These are phyloP conservation scores for Dioscorea cayenensis DNA, from an alignment of 116 monocot species.

Conservation along the genomic window DNA sequence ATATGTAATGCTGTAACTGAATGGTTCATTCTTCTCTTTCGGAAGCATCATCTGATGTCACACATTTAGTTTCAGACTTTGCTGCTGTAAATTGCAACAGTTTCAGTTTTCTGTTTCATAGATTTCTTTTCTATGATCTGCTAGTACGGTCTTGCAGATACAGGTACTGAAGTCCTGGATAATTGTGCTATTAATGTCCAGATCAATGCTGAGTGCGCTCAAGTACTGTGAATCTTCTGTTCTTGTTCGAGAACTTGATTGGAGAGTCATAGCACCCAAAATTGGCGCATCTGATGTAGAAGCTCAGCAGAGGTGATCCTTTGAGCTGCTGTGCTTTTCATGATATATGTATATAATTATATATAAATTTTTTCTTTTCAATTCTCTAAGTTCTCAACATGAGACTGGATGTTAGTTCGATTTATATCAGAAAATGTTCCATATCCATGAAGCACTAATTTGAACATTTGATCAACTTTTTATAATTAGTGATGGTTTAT, in stretches of 20 bases:
- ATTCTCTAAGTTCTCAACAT: not conserved
- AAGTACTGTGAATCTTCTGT: constrained; percentile 31
- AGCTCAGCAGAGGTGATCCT: constrained; percentile 27
- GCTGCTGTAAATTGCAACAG: not conserved
- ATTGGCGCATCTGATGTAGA: constrained; percentile 6
- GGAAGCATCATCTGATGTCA: not conserved
- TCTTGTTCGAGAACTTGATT: constrained; percentile 65
- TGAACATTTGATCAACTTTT: not conserved
- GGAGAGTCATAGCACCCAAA: constrained; percentile 75
- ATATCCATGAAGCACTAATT: not conserved
- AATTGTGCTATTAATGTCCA: constrained; percentile 65
- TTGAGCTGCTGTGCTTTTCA: not conserved
- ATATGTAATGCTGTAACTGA: not conserved
- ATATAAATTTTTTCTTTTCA: not conserved
- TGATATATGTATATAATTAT: not conserved
- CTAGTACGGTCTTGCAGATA: constrained; percentile 36
- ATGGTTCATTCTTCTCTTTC: not conserved
- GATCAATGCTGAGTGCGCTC: constrained; percentile 41
- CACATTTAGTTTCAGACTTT: not conserved
- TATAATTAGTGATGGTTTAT: not conserved
- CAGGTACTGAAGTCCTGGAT: constrained; percentile 44
- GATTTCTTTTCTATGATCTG: not conserved
- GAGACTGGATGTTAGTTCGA: too few species aligned
- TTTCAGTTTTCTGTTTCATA: not conserved
- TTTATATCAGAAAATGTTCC: too few species aligned